A percentile compares a stretch with the other conserved stretches of the same genome.
Evolutionary conservation across 257 asterid species (phyloP).

Genomic region (Paraleonurus japonicus): DNA sequence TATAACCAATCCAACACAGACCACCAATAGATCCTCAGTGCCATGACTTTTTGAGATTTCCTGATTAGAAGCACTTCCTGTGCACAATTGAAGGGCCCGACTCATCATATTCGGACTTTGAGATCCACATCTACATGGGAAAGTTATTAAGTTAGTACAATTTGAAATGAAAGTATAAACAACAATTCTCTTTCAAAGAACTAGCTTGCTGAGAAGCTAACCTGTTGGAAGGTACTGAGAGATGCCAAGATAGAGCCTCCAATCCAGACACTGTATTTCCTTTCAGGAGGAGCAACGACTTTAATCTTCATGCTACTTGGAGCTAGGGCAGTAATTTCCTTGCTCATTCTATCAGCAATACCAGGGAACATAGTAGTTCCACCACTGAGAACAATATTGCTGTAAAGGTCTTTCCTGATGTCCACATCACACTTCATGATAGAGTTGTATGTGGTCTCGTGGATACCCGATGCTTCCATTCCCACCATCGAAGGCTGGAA

Average conservation of each 20-base stretch:
- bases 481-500: conserved; percentile 36
- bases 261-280: conserved; percentile 34
- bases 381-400: conserved; percentile 33
- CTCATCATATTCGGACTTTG: conserved; percentile 31
- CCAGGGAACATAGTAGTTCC: conserved; percentile 33
- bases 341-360: conserved; percentile 35
- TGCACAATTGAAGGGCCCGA: conserved; percentile 32
- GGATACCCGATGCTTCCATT: conserved; percentile 35
- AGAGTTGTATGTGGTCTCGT: conserved; percentile 35
- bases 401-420: conserved; percentile 32
- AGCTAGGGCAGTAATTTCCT: conserved; percentile 31
- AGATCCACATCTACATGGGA: conserved; percentile 27
- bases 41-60: conserved; percentile 12
- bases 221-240: conserved; percentile 36
- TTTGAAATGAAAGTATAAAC: neutral
- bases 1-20: conserved; percentile 11
- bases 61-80: conserved; percentile 30
- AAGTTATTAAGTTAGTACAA: conserved; percentile 1
- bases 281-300: conserved; percentile 33
- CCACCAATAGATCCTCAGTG: conserved; percentile 17
- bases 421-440: conserved; percentile 37
- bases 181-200: neutral
- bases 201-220: neutral
- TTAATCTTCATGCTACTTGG: conserved; percentile 33
- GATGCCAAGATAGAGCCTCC: conserved; percentile 34